A percentile compares a stretch with the other conserved stretches of the same genome.
phyloP scores from a whole-genome alignment of 257 asterid species.

The Ophiorrhiza pumila region DNA sequence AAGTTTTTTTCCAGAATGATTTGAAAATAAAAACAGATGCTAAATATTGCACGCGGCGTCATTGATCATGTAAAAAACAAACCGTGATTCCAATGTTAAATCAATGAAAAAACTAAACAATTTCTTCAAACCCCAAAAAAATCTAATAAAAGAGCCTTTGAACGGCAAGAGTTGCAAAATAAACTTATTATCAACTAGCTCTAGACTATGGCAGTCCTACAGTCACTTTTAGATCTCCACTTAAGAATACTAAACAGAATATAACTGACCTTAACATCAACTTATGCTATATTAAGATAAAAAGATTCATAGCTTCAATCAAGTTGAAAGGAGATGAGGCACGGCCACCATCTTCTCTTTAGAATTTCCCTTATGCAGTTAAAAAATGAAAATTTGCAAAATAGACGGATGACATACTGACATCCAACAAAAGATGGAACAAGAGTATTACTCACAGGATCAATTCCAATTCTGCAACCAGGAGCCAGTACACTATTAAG shows the following conservation, averaged over 20 bases:
- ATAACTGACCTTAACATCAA: not conserved
- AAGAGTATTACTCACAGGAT: constrained; percentile 72
- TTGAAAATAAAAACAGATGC: not conserved
- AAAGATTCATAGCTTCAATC: not conserved
- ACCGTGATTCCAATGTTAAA: not conserved
- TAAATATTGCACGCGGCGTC: not conserved
- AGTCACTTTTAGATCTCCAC: not conserved
- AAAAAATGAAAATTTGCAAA: not conserved
- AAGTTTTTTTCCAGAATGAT: not conserved
- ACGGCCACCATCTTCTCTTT: not conserved
- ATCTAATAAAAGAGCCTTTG: not conserved
- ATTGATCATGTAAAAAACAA: not conserved
- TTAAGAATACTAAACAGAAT: not conserved
- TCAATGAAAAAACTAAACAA: not conserved
- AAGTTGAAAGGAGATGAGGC: not conserved
- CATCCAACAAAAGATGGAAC: constrained; percentile 6
- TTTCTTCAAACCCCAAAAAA: not conserved
- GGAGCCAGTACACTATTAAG: constrained; percentile 72
- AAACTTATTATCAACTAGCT: not conserved
- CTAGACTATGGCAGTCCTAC: not conserved
- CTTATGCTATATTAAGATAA: not conserved
- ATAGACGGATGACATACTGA: too few species aligned
- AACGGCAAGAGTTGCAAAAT: not conserved
- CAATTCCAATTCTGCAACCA: constrained; percentile 91
- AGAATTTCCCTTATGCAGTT: not conserved